These are phyloP conservation scores for Boletus insuetus DNA, from an alignment of 768 basidiomycete species.

Conservation along the genomic window DNA sequence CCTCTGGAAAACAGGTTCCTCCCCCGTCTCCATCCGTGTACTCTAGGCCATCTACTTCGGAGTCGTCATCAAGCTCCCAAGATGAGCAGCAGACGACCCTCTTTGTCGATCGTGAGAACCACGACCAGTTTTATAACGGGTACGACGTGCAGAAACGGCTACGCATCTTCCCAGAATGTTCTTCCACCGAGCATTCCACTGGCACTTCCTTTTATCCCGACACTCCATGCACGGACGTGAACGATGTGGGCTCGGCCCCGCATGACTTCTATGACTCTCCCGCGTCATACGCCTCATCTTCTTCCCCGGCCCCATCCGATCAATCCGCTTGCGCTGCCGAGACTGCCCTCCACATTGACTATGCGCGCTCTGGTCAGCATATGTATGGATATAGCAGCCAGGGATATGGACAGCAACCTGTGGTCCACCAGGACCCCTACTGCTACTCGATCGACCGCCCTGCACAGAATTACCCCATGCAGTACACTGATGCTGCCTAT, in stretches of 20 bases:
- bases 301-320: constrained; percentile 24
- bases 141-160: constrained; percentile 16
- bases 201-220: constrained; percentile 10
- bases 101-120: constrained; percentile 7
- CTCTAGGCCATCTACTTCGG: constrained; percentile 10
- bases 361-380: constrained; percentile 1
- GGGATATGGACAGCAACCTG: constrained; percentile 4
- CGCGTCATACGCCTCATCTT: constrained; percentile 18
- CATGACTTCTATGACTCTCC: constrained; percentile 23
- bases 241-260: constrained; percentile 9
- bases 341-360: constrained; percentile 1
- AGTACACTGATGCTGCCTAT: constrained; percentile 8
- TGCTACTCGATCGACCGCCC: constrained; percentile 12
- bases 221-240: constrained; percentile 13
- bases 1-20: constrained; percentile 23
- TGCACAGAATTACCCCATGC: constrained; percentile 7
- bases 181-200: constrained; percentile 5
- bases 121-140: constrained; percentile 5
- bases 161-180: constrained; percentile 10
- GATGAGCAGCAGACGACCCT: constrained; percentile 11
- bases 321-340: constrained; percentile 20
- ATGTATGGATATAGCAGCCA: constrained; percentile 3
- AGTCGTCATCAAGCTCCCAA: constrained; percentile 6
- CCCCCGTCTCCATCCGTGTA: constrained; percentile 1
- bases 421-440: constrained; percentile 15